Base-by-base conservation (phyloP, 306 rosid species). In the Cucumis hystrix region DNA sequence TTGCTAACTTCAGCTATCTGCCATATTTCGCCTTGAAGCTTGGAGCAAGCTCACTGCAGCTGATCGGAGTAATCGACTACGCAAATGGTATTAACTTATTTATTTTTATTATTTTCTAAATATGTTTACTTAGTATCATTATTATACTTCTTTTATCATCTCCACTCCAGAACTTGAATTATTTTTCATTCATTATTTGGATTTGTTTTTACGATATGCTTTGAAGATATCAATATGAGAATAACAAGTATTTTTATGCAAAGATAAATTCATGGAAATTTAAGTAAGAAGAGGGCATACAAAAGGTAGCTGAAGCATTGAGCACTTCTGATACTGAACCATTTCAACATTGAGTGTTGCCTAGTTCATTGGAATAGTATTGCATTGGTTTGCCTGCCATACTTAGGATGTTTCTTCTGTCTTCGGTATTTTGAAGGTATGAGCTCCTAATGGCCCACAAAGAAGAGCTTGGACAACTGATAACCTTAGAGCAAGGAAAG, bases 401-500 rank as follows among this genome's bases (percentile, higher is more conserved):
- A 20, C 56, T 21, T 77, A 21, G 13, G 43, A 61, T 5, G 17
- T 80, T 74, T 80, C 18, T 74, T 52, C 41, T n/a, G 66, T 73
- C 79, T 82, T 23, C 47, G 52, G 57, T 72, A 51, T 81, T 85
- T 79, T 20, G 21, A 81, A 95, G 97, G 98, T 95, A 87, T 74
- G 93, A 95, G 77, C 86, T 92, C 65, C 77, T 95, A 76, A 84
- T 87, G 68, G 82, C 87, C 61, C 92, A 92, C 85, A 89, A 88
- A 79, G 93, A 95, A 83, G 96, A 88, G 84, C 90, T 95, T 69
- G 97, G 91, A 65, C 91, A 95, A 65, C 96, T 95, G 77, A 89
- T 95, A 75, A 95, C 99, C 76, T 89, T 92, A 89, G 99, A 95
- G 90, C 97, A 92, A 87, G 99, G 99, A 63, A 95, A 95, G 83